A percentile compares a stretch with the other conserved stretches of the same genome.
These are phyloP conservation scores for Erigeron philadelphicus DNA, from an alignment of 140 eudicot genomes.

Conservation along the genomic window DNA sequence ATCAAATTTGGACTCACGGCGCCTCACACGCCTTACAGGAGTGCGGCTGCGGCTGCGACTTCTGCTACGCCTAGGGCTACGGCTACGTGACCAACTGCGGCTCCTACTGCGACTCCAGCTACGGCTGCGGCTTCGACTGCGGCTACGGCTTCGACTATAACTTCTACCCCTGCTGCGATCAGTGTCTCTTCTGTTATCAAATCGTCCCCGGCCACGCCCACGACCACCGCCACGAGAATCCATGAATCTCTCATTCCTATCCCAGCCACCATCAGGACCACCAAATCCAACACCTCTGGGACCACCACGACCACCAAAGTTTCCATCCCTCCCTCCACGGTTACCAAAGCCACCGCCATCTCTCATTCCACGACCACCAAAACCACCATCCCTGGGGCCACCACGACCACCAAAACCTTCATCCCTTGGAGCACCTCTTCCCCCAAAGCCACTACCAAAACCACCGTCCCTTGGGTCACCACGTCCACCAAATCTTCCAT, in stretches of 20 bases:
- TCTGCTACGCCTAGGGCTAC: constrained; percentile 42
- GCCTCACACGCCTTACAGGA: constrained; percentile 35
- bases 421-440: constrained; percentile 47
- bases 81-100: constrained; percentile 35
- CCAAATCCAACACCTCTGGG: constrained; percentile 49
- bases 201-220: constrained; percentile 64
- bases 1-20: constrained; percentile 31
- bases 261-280: constrained; percentile 46
- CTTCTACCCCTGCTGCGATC: constrained; percentile 71
- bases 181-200: constrained; percentile 65
- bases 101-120: constrained; percentile 40
- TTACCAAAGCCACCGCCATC: constrained; percentile 19
- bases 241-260: constrained; percentile 55
- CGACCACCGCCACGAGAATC: constrained; percentile 69
- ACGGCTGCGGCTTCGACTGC: constrained; percentile 44
- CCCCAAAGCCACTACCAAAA: constrained; percentile 52
- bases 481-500: constrained; percentile 58
- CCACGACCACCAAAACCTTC: constrained; percentile 62
- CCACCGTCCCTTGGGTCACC: constrained; percentile 56
- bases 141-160: constrained; percentile 50
- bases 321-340: constrained; percentile 42
- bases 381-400: constrained; percentile 39
- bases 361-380: constrained; percentile 34
- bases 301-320: constrained; percentile 28
- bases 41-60: constrained; percentile 38